Evolutionary conservation across 306 rosid genomes (phyloP).

Genomic region (Medicago truncatula): MtrunA17r5.0-ANR NC_053043.1:4513001-4513500

Average conservation of each 20-base stretch:
- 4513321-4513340: slow-evolving; percentile 33
- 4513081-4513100: slow-evolving; percentile 49
- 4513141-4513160: slow-evolving; percentile 48
- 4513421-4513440: slow-evolving; percentile 60
- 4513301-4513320: slow-evolving; percentile 62
- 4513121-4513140: slow-evolving; percentile 32
- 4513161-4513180: slow-evolving; percentile 37
- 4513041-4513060: not conserved
- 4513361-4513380: slow-evolving; percentile 42
- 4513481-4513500: slow-evolving; percentile 64
- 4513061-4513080: slow-evolving; percentile 5
- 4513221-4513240: slow-evolving; percentile 27
- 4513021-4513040: slow-evolving; percentile 4
- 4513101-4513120: slow-evolving; percentile 32
- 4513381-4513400: slow-evolving; percentile 55
- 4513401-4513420: slow-evolving; percentile 26
- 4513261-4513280: slow-evolving; percentile 55
- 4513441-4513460: slow-evolving; percentile 36
- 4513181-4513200: slow-evolving; percentile 37
- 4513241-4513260: slow-evolving; percentile 53
- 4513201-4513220: slow-evolving; percentile 59
- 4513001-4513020: slow-evolving; percentile 8
- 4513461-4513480: slow-evolving; percentile 50
- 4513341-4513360: slow-evolving; percentile 28
- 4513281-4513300: slow-evolving; percentile 42